Base-by-base conservation (phyloP, 2,329 filamentous ascomycete species). In the Alternaria brassicicola region DNA sequence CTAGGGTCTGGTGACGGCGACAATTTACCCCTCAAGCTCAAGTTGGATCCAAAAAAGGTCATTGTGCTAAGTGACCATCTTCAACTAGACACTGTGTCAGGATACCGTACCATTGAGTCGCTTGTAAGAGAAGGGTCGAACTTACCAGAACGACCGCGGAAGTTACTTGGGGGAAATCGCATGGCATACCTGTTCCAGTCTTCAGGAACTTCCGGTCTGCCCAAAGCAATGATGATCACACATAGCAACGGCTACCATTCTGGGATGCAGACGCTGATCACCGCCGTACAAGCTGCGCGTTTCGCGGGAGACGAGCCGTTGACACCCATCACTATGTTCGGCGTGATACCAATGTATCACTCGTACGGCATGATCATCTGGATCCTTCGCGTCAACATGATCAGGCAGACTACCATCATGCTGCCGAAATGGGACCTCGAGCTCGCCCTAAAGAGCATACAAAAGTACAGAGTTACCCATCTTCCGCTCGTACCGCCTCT, bases 151-250 rank as follows among this genome's bases (percentile, higher is more conserved):
- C 41, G 33, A 7, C 61, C 54, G 6, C 55, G 66, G 25, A 69
- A 68, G 41, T 35, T 70, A 6, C 59, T 61, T 0, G 72, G 71
- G 3, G 72, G 72, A 0, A 57, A 69, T 19, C 63, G 62, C 36
- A 53, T 74, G 56, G 69, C 68, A 4, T 74, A 72, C 51, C 59
- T 74, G 5, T 74, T 73, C 57, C 72, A 73, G 25, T 70, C 64
- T 0, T 68, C 64, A 4, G 73, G 72, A 0, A 75, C 72, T 0
- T 72, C 68, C 1, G 72, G 73, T 0, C 63, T 75, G 0, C 72
- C 73, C 2, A 76, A 76, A 42, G 72, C 71, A 7, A 73, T 74
- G 71, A 73, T 74, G 62, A 75, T 74, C 8, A 63, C 71, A 5
- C 72, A 75, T 57, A 61, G 57, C 8, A 72, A 72, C 23, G 71